These are phyloP conservation scores for Acacia melanoxylon DNA, from an alignment of 306 rosid genomes.

Conservation along the genomic window DNA sequence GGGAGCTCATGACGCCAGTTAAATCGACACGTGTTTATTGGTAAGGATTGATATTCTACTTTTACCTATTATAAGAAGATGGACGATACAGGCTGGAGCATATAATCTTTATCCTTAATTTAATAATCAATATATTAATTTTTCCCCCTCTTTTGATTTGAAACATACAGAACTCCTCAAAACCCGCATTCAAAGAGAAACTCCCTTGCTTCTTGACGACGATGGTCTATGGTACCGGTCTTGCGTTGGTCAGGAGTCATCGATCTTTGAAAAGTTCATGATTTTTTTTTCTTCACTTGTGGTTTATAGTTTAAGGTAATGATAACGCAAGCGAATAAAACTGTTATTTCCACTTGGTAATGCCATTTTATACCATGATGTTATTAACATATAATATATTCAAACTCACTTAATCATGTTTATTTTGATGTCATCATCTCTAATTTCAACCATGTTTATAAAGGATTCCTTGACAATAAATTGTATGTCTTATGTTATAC, in stretches of 20 bases:
- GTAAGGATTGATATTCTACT: neutral
- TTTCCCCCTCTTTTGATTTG: too few species aligned
- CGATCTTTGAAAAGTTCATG: neutral
- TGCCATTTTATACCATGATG: neutral
- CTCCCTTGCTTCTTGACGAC: neutral
- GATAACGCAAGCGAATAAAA: neutral
- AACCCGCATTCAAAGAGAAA: slow-evolving; percentile 18
- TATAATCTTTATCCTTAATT: neutral
- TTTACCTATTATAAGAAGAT: neutral
- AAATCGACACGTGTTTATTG: neutral
- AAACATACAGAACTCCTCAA: slow-evolving; percentile 5
- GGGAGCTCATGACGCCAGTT: neutral
- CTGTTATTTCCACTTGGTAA: neutral
- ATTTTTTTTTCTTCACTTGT: neutral
- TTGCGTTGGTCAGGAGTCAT: neutral
- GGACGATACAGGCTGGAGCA: neutral
- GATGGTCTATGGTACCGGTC: neutral
- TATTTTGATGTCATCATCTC: neutral
- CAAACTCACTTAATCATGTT: neutral
- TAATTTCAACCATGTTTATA: neutral
- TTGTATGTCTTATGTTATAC: neutral
- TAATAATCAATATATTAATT: neutral
- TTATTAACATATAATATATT: neutral
- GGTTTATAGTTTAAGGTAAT: neutral
- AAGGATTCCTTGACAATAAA: neutral